Base-by-base conservation (phyloP, 768 basidiomycete genomes). In the Serpula lacrymans region DNA sequence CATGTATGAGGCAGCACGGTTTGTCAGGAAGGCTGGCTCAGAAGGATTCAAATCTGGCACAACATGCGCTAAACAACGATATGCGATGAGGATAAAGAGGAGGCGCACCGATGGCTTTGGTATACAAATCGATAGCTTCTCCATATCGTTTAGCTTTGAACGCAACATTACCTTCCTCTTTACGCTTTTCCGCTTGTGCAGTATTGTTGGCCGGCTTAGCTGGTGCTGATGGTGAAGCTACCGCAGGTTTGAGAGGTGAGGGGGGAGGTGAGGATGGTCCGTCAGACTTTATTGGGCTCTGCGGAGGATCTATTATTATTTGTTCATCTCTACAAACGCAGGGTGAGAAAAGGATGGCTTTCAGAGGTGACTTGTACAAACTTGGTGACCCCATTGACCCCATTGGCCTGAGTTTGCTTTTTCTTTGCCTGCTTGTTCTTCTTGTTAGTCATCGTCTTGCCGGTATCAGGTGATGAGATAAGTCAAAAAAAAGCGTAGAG, bases 1-100 rank as follows among this genome's bases (percentile, higher is more conserved):
- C 78, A 94, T 93, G 56, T 83, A 78, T 2, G 89, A 82, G 0
- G 91, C 90, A 0, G 91, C 90, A 21, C 90, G 80, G 59, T 94
- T 94, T 1, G 88, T 88, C 46, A 84, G 69, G 55, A 85, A 93
- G 3, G 84, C 73, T 1, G 89, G 79, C 59, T 92, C 85, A 3
- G 67, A 50, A 1, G 80, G 61, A 44, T 78, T 78, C 49, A 84
- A 64, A 42, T 78, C 80, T 84, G 48, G 21, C 36, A 39, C 16
- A 9, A 35, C 29, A 20, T 25, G 14, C 16, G 16, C 33, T 47
- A 39, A 43, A 35, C 16, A 38, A 49, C 32, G 39, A 39, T 29
- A 21, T 30, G 34, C 37, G 52, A 64, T 42, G 48, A 71, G 28
- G 10, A 38, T 40, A 43, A 14, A 33, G 6, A 8, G n/a, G 35